Evolutionary conservation across 2,329 filamentous ascomycete genomes (phyloP), one percentile per base, ranked within the genome.

Genomic region (Fusarium haematococcum): DNA sequence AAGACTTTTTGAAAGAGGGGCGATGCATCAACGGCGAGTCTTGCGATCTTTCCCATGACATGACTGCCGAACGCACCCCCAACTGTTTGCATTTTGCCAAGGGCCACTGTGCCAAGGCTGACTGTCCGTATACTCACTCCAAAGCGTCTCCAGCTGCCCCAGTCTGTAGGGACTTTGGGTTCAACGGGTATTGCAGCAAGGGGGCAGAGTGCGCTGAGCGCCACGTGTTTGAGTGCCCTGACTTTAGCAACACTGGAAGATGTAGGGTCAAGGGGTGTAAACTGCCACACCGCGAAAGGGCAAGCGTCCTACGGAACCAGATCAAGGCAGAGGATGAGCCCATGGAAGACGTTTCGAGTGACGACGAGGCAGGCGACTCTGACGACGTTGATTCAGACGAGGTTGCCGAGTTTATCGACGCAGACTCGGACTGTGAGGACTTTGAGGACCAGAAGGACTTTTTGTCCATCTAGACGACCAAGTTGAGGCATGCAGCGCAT

Each of bases 211-310:
- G 97, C 84, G 84, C 90, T 69, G 91, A 97, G 74, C 93, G 95
- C 70, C 97, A 99, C 85, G 93, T 96, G 67, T 93, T 93, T 84
- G 96, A 98, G 83, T 98, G 97, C 83, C 96, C 97, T 72, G 94
- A 97, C 82, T 98, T 97, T 86, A 94, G 94, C 88, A 97, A 98
- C 84, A 94, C 90, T 70, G 96, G 96, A 79, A 87, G 88, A 72
- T 99, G 97, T 90, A 91, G 91, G 81, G 91, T 90, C 81, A 91
- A 92, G 83, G 91, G 92, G 75, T 98, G 96, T 87, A 93, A 93
- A 81, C 89, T 98, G 64, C 93, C 91, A 69, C 97, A 99, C 85
- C 91, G 96, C 81, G 94, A 97, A 85, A 92, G 94, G 84, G 95
- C 95, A 81, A 95, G 94, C 86, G 87, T 92, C 81, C 88, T 92